Percentiles rank a stretch among this genome's conserved stretches.
phyloP scores from a whole-genome alignment of 2,329 filamentous ascomycete genomes.

The Diaporthe citriasiana region DNA sequence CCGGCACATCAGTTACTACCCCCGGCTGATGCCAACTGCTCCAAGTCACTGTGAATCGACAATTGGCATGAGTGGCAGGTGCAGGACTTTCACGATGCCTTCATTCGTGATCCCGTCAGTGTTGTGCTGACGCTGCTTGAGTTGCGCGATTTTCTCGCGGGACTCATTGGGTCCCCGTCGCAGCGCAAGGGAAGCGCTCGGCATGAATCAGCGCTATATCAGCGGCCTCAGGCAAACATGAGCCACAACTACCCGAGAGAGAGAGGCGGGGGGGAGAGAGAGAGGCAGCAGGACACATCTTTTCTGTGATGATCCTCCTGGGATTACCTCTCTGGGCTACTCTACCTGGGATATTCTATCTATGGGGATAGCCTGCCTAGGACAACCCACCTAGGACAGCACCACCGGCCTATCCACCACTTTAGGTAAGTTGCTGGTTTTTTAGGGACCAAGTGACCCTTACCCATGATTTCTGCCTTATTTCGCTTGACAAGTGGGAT shows the following conservation, averaged over 20 bases:
- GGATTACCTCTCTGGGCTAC: background rate
- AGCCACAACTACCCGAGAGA: background rate
- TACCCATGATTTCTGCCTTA: background rate
- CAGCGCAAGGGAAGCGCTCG: conserved; percentile 3
- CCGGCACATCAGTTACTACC: conserved; percentile 17
- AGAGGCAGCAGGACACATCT: background rate
- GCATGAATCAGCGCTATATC: conserved; percentile 8
- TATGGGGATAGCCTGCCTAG: background rate
- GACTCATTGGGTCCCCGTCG: background rate
- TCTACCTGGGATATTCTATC: background rate
- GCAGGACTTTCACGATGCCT: conserved; percentile 8
- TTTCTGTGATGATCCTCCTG: background rate
- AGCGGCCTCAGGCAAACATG: background rate
- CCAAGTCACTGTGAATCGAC: background rate
- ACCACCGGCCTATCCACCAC: background rate
- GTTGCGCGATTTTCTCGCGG: conserved; percentile 2
- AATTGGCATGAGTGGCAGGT: background rate
- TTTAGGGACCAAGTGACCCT: conserved; percentile 3
- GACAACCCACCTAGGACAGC: background rate
- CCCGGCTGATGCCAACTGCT: conserved; percentile 13
- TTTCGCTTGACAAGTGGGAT: background rate
- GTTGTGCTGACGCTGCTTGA: background rate
- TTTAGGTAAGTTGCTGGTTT: background rate
- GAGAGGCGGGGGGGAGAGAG: background rate
- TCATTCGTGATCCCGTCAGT: background rate